Base-by-base conservation (phyloP, 768 basidiomycete genomes). In the Boletus barrowsii region DNA sequence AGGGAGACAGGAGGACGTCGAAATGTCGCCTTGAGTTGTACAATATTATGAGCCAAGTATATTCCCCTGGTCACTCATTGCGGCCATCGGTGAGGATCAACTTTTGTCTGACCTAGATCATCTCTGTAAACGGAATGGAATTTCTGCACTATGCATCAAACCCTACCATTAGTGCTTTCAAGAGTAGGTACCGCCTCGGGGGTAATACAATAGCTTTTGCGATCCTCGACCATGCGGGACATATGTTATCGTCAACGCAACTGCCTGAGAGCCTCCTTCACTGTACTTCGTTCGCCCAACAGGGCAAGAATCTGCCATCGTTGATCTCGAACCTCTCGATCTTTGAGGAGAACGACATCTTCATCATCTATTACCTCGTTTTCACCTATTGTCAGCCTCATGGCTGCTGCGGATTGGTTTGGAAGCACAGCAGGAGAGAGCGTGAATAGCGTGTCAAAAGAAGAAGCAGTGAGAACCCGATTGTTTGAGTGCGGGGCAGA, bases 261-360 rank as follows among this genome's bases (percentile, higher is more conserved):
- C 53, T 75, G 72, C 60, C 77, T 74, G 46, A 80, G 66, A 20
- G 75, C 78, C 48, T 87, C 86, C 60, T 82, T 81, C 33, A 91
- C 80, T 8, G 86, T 80, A 65, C 88, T 90, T 54, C 89, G 72
- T 63, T 92, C 84, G 10, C 79, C 82, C 14, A 91, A 75, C 24
- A 92, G 71, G 46, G 89, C 88, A 60, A 91, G 78, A 33, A 90
- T 79, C 65, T 91, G 89, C 87, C 87, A 89, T 39, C 83, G 73
- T 55, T 83, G 82, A 70, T 90, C 87, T 46, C 79, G 73, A 17
- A 83, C 80, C 57, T 88, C 85, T 20, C 83, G 74, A 58, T 86
- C 81, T 64, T 83, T 83, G 41, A 87, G 69, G 15, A 84, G 63
- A 5, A 72, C 67, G 22, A 79, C 64, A 51, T 83, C 78, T 56